A percentile compares a stretch with the other conserved stretches of the same genome.
Evolutionary conservation across 140 eudicot genomes (phyloP).

Genomic region (Stevia rebaudiana): DNA sequence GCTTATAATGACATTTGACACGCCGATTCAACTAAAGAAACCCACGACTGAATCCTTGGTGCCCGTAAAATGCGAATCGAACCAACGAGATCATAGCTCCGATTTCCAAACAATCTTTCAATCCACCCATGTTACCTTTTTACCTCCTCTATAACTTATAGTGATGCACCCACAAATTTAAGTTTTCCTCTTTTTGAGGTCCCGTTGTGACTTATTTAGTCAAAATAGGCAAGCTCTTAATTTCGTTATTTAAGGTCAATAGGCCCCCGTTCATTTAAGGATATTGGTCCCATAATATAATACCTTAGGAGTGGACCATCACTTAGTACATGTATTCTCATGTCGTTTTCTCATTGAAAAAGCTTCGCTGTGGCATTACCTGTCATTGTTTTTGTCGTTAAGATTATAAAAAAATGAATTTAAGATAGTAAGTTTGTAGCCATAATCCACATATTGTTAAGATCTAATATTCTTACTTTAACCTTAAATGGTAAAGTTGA

Average conservation of each 20-base stretch:
- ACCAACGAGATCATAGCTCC: no score
- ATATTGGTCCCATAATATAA: slow-evolving; percentile 6
- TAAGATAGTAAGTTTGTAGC: not conserved
- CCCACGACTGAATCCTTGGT: no score
- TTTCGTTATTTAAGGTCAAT: not conserved
- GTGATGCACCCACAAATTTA: not conserved
- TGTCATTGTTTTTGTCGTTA: slow-evolving; percentile 2
- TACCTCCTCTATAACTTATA: no score
- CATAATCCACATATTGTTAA: not conserved
- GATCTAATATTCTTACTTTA: not conserved
- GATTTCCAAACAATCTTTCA: no score
- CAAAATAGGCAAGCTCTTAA: slow-evolving; percentile 19
- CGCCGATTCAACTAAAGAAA: no score
- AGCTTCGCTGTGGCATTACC: slow-evolving; percentile 9
- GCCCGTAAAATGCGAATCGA: no score
- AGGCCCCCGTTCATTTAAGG: not conserved
- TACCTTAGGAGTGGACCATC: slow-evolving; percentile 19
- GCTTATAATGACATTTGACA: no score
- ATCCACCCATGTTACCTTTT: no score
- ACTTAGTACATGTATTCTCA: not conserved
- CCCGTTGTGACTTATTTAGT: slow-evolving; percentile 11
- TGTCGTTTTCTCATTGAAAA: slow-evolving; percentile 13
- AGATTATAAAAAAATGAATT: not conserved
- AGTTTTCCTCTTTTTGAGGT: not conserved
- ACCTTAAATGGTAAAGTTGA: not conserved